Conservation (phyloP, 169 alveolate genomes). For the Plasmodium billcollinsi region DNA sequence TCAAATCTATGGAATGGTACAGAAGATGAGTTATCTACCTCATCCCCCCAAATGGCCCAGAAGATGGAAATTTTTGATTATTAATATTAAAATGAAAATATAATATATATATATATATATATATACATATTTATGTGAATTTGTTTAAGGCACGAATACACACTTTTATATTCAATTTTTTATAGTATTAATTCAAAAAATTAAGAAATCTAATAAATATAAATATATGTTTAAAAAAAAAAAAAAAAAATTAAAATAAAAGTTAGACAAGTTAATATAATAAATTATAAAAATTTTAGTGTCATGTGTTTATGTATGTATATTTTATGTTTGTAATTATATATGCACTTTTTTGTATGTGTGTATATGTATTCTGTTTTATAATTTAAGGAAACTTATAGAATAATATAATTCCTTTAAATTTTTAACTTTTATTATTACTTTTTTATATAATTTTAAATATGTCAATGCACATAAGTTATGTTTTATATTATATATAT, state of each 20-base stretch:
- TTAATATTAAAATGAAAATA: background rate
- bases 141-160: background rate
- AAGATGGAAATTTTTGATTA: constrained; percentile 62
- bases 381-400: background rate
- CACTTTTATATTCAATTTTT: too few relatives aligned
- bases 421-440: too few relatives aligned
- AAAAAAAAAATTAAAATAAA: background rate
- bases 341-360: background rate
- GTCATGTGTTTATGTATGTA: background rate
- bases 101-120: background rate
- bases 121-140: too few relatives aligned
- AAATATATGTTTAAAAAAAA: background rate
- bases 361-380: background rate
- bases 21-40: constrained; percentile 48
- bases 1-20: constrained; percentile 70
- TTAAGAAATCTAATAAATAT: background rate
- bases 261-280: background rate
- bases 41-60: constrained; percentile 54
- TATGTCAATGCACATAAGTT: background rate
- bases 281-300: background rate
- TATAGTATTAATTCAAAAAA: too few relatives aligned
- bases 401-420: background rate
- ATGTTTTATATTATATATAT: background rate
- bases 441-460: background rate
- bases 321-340: constrained; percentile 11